Percentiles rank a stretch among this genome's conserved stretches.
Conservation (phyloP, 2,329 filamentous ascomycete species). For the Paecilomyces dactylethromorphus region DNA sequence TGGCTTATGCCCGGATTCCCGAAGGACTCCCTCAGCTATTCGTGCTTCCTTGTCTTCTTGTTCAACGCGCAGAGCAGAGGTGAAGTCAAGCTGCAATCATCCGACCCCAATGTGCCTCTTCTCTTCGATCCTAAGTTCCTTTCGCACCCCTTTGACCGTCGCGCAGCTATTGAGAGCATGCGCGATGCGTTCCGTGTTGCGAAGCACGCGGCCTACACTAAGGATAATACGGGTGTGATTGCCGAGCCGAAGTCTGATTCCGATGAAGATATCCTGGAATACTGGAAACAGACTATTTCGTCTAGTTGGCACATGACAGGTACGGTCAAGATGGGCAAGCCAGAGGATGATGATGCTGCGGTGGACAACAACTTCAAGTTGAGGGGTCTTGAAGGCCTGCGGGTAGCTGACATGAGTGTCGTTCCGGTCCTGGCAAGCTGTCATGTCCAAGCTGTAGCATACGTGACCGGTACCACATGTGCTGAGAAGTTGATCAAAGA, state of each 20-base stretch:
- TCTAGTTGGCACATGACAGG: conserved; percentile 53
- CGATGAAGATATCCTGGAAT: conserved; percentile 49
- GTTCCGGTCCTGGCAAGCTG: conserved; percentile 38
- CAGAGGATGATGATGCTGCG: conserved; percentile 35
- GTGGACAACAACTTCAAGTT: conserved; percentile 42
- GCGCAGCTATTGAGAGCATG: conserved; percentile 43
- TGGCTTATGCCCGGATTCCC: conserved; percentile 33
- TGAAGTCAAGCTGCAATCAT: conserved; percentile 46
- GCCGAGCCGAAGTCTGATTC: conserved; percentile 40
- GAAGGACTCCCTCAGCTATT: conserved; percentile 34
- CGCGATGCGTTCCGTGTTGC: conserved; percentile 39
- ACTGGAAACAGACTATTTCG: conserved; percentile 39
- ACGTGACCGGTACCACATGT: conserved; percentile 46
- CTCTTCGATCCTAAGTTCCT: conserved; percentile 50
- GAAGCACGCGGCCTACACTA: conserved; percentile 39
- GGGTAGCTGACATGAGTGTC: conserved; percentile 40
- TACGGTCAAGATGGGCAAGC: conserved; percentile 52
- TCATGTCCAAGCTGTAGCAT: conserved; percentile 50
- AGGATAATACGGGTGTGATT: conserved; percentile 37
- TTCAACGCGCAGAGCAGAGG: conserved; percentile 52
- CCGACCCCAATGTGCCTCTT: conserved; percentile 46
- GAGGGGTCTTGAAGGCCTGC: conserved; percentile 30
- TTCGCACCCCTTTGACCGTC: conserved; percentile 49
- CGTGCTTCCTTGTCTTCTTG: conserved; percentile 40
- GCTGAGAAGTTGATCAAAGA: conserved; percentile 46